Base-by-base conservation (phyloP, 2,329 filamentous ascomycete genomes). In the Aureobasidium subglaciale region DNA sequence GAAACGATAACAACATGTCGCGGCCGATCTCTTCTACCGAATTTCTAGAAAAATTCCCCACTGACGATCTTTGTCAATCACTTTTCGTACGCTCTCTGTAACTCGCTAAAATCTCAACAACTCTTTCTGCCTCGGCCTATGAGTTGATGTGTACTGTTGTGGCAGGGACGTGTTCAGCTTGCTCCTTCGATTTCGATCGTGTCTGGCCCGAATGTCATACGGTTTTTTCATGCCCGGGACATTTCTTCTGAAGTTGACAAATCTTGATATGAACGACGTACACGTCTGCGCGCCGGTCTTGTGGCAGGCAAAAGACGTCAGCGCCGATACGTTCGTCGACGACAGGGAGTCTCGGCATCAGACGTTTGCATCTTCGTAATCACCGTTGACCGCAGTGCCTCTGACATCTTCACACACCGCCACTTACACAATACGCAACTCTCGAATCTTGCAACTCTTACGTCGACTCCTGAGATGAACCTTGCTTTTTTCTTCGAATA, bases 101-200 rank as follows among this genome's bases (percentile, higher is more conserved):
- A 48, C 43, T 25, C 25, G 43, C 43, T 25, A 35, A n/a, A n/a
- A 48, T 10, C 43, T 48, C 43, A 48, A 48, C 43, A 34, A 48
- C 18, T 48, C n/a, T 35, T 18, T 32, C 18, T 16, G 20, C 20
- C 30, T 48, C 43, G 43, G 43, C 20, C 25, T 24, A 9, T 20
- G 20, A 20, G 15, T 35, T 35, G 4, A 11, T 35, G 2, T 29
- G 11, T 29, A 29, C 41, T n/a, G 18, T 29, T 18, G n/a, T 1
- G 10, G 22, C 5, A 22, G 9, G 24, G 2, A n/a, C 13, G 15
- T 27, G 40, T 5, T 15, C n/a, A n/a, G n/a, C n/a, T 25, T 42
- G 22, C 40, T 25, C 24, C 27, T 25, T 2, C 16, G 15, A 16
- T 5, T 27, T 16, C 40, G 7, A 42, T 16, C 24, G 11, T 16